phyloP scores from a whole-genome alignment of 2,329 filamentous ascomycete genomes.

The Trichoderma sp. region DNA sequence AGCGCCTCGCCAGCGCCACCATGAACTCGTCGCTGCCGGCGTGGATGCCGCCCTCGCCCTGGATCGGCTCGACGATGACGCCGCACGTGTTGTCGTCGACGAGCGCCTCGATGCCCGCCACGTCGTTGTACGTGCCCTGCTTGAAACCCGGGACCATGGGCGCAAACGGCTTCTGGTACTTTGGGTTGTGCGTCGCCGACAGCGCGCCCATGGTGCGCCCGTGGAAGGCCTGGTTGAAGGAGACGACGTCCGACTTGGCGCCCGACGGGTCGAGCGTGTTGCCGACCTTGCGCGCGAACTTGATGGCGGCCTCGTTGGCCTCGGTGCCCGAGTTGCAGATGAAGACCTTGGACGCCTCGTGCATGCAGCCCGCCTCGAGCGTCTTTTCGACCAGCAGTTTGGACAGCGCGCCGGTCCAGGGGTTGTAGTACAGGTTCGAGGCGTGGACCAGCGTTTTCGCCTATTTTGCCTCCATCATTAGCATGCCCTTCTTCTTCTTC shows the following conservation, averaged over 20 bases:
- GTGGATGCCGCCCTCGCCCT: constrained; percentile 93
- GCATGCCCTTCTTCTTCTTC: no score
- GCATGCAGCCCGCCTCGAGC: constrained; percentile 76
- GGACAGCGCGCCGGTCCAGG: constrained; percentile 88
- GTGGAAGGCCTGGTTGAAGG: constrained; percentile 91
- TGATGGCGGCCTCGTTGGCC: constrained; percentile 96
- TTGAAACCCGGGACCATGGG: constrained; percentile 95
- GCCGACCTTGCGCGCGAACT: constrained; percentile 91
- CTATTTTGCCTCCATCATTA: constrained; percentile 38
- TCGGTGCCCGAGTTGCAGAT: constrained; percentile 96
- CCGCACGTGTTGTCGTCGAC: constrained; percentile 87
- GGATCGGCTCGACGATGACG: constrained; percentile 95
- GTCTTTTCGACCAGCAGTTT: constrained; percentile 84
- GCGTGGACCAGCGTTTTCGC: constrained; percentile 81
- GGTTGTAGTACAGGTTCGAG: constrained; percentile 96
- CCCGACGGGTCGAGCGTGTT: constrained; percentile 72
- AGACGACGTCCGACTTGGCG: constrained; percentile 80
- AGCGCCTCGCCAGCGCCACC: constrained; percentile 77
- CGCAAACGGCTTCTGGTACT: constrained; percentile 93
- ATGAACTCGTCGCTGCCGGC: constrained; percentile 83
- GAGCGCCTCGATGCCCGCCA: constrained; percentile 68
- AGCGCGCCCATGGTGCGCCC: constrained; percentile 93
- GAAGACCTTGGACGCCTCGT: constrained; percentile 77
- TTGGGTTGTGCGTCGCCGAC: constrained; percentile 95
- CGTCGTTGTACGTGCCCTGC: constrained; percentile 84